Base-by-base conservation (phyloP, 805 yeast genomes). In the Candida gorgasii region DNA sequence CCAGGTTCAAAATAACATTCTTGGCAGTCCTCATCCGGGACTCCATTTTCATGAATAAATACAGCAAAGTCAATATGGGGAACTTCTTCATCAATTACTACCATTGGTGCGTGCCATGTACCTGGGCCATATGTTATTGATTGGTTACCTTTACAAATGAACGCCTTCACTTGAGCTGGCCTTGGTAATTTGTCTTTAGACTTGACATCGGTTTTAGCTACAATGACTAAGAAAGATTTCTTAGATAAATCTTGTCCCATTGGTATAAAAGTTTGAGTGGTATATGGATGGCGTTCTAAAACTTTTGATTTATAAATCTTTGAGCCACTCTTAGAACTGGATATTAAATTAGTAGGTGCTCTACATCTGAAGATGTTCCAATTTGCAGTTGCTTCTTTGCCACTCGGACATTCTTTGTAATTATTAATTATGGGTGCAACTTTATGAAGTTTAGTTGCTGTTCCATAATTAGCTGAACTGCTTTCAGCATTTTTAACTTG, bases 41-140 rank as follows among this genome's bases (percentile, higher is more conserved):
- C 82, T 1, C 88, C 92, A 50, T 86, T 87, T 54, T 90, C 97
- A 57, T 85, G 85, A 23, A 88, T 83, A 40, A 89, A 66, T n/a
- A 92, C 97, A 2, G 88, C 90, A 65, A 90, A 92, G 56, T 92
- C 96, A 19, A 70, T 61, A 43, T 67, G 59, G 0, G 64, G 58
- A 11, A 83, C 65, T 4, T 68, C 66, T 18, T 76, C 79, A 24
- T 82, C 84, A 8, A 89, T 61, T 1, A 88, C 92, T 16, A 92
- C 84, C 98, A 90, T 90, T 3, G 98, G 97, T 0, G 97, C 96
- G 59, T 90, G 98, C 98, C 98, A 90, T 4, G 84, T 78, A 1
- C 85, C 88, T 9, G 76, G 78, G 0, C 89, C 95, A 59, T 89
- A 89, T 0, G 97, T 90, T 3, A 90, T 89, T 0, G 96, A 86